A percentile compares a stretch with the other conserved stretches of the same genome.
phyloP scores from a whole-genome alignment of 2,329 filamentous ascomycete genomes.

The Alternaria sp. region DNA sequence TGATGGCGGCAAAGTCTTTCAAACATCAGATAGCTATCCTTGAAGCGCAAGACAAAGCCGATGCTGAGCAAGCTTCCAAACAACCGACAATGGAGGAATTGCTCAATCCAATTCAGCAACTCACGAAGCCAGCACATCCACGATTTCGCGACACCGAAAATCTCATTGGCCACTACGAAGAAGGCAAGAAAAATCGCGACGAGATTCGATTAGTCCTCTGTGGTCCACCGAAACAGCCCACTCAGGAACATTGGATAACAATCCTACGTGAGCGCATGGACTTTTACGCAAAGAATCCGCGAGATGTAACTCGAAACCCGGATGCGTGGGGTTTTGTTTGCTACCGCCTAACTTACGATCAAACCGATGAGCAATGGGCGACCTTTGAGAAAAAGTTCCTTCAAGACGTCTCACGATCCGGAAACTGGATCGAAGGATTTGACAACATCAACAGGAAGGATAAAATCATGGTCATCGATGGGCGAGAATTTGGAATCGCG shows the following conservation, averaged over 20 bases:
- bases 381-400: slow-evolving; percentile 22
- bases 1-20: slow-evolving; percentile 17
- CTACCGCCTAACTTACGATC: slow-evolving; percentile 30
- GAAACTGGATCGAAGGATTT: slow-evolving; percentile 7
- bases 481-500: slow-evolving; percentile 23
- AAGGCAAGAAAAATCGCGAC: slow-evolving; percentile 22
- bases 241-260: slow-evolving; percentile 30
- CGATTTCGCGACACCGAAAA: slow-evolving; percentile 21
- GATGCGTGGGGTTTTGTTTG: slow-evolving; percentile 29
- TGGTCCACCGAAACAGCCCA: slow-evolving; percentile 12
- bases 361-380: slow-evolving; percentile 28
- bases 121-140: slow-evolving; percentile 15
- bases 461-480: slow-evolving; percentile 21
- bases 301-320: slow-evolving; percentile 7
- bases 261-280: slow-evolving; percentile 25
- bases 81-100: background rate
- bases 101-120: slow-evolving; percentile 8
- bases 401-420: slow-evolving; percentile 19
- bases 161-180: slow-evolving; percentile 22
- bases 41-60: slow-evolving; percentile 9
- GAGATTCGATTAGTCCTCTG: slow-evolving; percentile 20
- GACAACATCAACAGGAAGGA: slow-evolving; percentile 12
- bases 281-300: slow-evolving; percentile 19
- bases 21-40: slow-evolving; percentile 12
- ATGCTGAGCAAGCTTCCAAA: background rate